phyloP scores from a whole-genome alignment of 176 grass and related monocot genomes.

The Bothriochloa decipiens region DNA sequence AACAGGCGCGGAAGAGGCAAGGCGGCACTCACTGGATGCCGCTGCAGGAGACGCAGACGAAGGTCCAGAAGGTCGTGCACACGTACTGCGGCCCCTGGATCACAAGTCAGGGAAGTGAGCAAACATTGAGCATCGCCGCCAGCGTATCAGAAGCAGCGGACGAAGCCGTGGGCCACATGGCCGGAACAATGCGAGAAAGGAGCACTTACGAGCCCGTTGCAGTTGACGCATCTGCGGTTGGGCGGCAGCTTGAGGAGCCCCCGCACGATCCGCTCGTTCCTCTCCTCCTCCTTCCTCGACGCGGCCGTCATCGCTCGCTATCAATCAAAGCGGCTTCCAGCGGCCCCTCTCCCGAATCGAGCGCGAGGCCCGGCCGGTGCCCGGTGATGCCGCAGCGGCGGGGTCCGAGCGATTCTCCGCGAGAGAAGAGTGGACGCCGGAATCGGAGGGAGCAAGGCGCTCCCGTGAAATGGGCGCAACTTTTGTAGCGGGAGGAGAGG shows the following conservation, averaged over 20 bases:
- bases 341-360: not conserved
- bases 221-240: slow-evolving; percentile 90
- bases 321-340: not conserved
- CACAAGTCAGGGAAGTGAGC: slow-evolving; percentile 27
- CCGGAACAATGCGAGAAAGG: too few relatives aligned
- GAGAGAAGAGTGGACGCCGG: not conserved
- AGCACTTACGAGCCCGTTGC: slow-evolving; percentile 60
- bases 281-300: slow-evolving; percentile 86
- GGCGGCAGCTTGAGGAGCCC: slow-evolving; percentile 96
- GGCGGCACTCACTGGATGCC: slow-evolving; percentile 81
- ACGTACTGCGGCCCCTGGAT: slow-evolving; percentile 94
- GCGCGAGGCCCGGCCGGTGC: not conserved
- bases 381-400: not conserved
- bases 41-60: slow-evolving; percentile 91
- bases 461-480: not conserved
- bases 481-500: not conserved
- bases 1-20: not conserved
- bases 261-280: slow-evolving; percentile 90
- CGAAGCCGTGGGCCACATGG: not conserved
- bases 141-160: slow-evolving; percentile 19
- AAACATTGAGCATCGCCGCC: not conserved
- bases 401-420: not conserved
- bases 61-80: slow-evolving; percentile 91
- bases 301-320: slow-evolving; percentile 29
- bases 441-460: not conserved